Evolutionary conservation across 305 asterid species (phyloP).

Genomic region (Fraxinus sp.): DNA sequence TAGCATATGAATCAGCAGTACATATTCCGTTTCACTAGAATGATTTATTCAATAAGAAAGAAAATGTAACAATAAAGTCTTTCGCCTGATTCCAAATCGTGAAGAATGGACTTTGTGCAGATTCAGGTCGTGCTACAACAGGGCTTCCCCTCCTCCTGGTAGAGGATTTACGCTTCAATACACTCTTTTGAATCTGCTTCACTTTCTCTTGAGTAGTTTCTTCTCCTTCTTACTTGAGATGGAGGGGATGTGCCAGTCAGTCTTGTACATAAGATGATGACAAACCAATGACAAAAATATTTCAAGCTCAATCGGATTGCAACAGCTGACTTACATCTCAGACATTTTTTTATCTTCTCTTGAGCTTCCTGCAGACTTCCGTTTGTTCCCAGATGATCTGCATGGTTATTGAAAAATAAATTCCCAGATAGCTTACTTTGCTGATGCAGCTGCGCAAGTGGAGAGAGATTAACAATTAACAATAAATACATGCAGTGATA

Average conservation of each 20-base stretch:
- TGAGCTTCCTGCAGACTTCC: neutral
- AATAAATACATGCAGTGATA: neutral
- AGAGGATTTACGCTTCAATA: neutral
- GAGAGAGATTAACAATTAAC: neutral
- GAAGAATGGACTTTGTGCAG: neutral
- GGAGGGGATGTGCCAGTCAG: neutral
- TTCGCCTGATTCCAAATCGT: neutral
- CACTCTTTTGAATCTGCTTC: neutral
- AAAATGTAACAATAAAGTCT: neutral
- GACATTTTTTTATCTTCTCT: neutral
- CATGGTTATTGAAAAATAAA: neutral
- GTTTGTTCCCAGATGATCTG: neutral
- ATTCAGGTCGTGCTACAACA: neutral
- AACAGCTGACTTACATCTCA: neutral
- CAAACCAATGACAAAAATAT: neutral
- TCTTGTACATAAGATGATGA: neutral
- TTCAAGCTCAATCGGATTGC: neutral
- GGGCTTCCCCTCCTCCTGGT: neutral
- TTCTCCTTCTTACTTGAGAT: neutral
- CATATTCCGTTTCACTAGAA: neutral
- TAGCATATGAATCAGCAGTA: neutral
- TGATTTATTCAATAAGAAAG: neutral
- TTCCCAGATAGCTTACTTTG: neutral
- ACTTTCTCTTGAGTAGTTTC: neutral
- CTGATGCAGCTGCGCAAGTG: neutral